phyloP scores from a whole-genome alignment of 768 basidiomycete species.

The Amanita exitialis region DNA sequence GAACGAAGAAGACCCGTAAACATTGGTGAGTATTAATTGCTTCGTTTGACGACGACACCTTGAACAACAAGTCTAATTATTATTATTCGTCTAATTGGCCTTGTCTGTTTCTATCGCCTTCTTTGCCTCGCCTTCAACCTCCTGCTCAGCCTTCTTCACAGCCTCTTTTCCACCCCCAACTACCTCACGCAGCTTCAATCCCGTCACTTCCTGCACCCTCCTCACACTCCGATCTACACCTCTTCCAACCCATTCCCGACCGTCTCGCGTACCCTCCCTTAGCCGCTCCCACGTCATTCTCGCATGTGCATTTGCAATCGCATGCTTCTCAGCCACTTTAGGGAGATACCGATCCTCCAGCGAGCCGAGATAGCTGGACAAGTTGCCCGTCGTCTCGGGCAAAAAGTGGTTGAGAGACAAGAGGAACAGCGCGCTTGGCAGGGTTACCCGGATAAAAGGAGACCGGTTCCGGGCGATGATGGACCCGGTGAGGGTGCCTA shows the following conservation, averaged over 20 bases:
- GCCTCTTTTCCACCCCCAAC: constrained; percentile 30
- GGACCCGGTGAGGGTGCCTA: constrained; percentile 82
- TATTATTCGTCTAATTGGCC: too few species aligned
- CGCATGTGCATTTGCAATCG: constrained; percentile 49
- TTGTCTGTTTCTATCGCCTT: constrained; percentile 5
- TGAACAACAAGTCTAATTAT: too few species aligned
- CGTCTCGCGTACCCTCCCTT: constrained; percentile 38
- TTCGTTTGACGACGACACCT: too few species aligned
- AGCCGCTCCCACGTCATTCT: constrained; percentile 48
- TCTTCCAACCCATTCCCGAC: constrained; percentile 30
- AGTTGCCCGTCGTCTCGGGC: constrained; percentile 67
- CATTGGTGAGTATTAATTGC: too few species aligned
- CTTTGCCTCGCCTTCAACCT: constrained; percentile 17
- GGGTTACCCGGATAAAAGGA: constrained; percentile 54
- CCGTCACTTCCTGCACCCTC: constrained; percentile 57
- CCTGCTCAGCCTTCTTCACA: constrained; percentile 15
- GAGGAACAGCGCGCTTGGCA: constrained; percentile 70
- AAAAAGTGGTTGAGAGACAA: constrained; percentile 76
- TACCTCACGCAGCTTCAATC: constrained; percentile 57
- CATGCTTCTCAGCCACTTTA: constrained; percentile 55
- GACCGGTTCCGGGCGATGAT: constrained; percentile 74
- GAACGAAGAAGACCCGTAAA: too few species aligned
- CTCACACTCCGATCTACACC: constrained; percentile 39
- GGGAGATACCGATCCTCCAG: constrained; percentile 72
- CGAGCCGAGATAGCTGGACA: constrained; percentile 51